A percentile compares a stretch with the other conserved stretches of the same genome.
Evolutionary conservation across 1,284 basidiomycete species (phyloP).

Genomic region (Microbotryum saponariae): DNA sequence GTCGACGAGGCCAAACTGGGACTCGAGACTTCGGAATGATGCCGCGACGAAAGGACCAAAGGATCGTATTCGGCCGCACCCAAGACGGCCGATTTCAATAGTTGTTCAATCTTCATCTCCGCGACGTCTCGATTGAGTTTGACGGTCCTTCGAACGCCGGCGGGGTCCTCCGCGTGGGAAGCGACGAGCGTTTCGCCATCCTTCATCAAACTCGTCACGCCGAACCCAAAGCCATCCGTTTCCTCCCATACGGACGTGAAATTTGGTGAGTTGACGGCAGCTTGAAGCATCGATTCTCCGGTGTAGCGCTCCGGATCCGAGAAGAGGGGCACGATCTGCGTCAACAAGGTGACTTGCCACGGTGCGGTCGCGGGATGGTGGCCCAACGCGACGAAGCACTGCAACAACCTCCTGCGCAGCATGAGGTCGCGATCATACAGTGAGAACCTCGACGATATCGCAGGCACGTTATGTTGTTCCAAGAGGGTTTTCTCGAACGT

Average conservation of each 20-base stretch:
- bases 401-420: slow-evolving; percentile 73
- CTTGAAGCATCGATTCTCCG: slow-evolving; percentile 73
- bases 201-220: slow-evolving; percentile 62
- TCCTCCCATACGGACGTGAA: slow-evolving; percentile 82
- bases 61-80: slow-evolving; percentile 82
- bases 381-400: slow-evolving; percentile 79
- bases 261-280: slow-evolving; percentile 77
- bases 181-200: slow-evolving; percentile 37
- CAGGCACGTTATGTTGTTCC: slow-evolving; percentile 10
- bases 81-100: slow-evolving; percentile 72
- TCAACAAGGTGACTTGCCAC: slow-evolving; percentile 70
- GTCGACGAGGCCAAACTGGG: background rate
- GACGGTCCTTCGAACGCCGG: slow-evolving; percentile 41
- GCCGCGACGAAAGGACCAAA: slow-evolving; percentile 21
- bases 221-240: slow-evolving; percentile 84
- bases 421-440: slow-evolving; percentile 74
- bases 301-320: slow-evolving; percentile 61
- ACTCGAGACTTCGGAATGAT: slow-evolving; percentile 1
- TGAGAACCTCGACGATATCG: slow-evolving; percentile 48
- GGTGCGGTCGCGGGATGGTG: slow-evolving; percentile 70
- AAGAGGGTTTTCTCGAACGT: background rate
- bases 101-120: slow-evolving; percentile 63
- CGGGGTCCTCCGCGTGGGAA: slow-evolving; percentile 21
- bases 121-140: slow-evolving; percentile 60
- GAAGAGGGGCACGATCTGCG: slow-evolving; percentile 74